A percentile compares a stretch with the other conserved stretches of the same genome.
Conservation (phyloP, 305 asterid genomes). For the Plantago rigida region DNA sequence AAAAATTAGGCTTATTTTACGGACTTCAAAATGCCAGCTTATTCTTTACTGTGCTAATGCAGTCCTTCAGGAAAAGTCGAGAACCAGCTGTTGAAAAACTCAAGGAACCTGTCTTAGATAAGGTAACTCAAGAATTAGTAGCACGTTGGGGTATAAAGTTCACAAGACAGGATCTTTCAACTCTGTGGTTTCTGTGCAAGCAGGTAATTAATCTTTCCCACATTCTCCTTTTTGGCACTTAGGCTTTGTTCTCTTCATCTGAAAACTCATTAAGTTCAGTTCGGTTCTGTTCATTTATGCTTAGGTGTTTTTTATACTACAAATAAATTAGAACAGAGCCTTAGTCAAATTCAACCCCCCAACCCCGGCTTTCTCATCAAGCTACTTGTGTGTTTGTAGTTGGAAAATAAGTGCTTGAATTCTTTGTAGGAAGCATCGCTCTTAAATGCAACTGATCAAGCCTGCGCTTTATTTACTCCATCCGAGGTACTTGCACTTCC, state of each 20-base stretch:
- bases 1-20: conserved; percentile 13
- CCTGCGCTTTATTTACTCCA: conserved; percentile 72
- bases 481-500: conserved; percentile 50
- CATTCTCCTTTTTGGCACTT: background rate
- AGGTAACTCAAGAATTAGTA: conserved; percentile 47
- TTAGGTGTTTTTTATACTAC: no score
- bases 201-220: conserved; percentile 38
- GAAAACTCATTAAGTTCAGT: no score
- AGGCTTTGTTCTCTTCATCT: no score
- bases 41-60: conserved; percentile 27
- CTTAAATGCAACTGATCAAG: conserved; percentile 63
- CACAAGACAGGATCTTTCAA: conserved; percentile 52
- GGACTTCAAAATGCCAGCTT: conserved; percentile 12
- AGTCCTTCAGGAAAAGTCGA: conserved; percentile 74
- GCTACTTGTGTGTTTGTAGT: no score
- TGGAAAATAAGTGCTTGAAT: no score
- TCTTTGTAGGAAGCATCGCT: conserved; percentile 75
- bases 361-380: no score
- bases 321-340: no score
- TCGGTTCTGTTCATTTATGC: no score
- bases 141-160: conserved; percentile 66
- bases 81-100: conserved; percentile 69
- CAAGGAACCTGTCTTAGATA: conserved; percentile 61
- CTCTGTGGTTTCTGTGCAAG: conserved; percentile 82
- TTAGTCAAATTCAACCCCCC: no score